A percentile compares a stretch with the other conserved stretches of the same genome.
These are phyloP conservation scores for Nothopassalora personata DNA, from an alignment of 2,329 filamentous ascomycete genomes.

Conservation along the genomic window DNA sequence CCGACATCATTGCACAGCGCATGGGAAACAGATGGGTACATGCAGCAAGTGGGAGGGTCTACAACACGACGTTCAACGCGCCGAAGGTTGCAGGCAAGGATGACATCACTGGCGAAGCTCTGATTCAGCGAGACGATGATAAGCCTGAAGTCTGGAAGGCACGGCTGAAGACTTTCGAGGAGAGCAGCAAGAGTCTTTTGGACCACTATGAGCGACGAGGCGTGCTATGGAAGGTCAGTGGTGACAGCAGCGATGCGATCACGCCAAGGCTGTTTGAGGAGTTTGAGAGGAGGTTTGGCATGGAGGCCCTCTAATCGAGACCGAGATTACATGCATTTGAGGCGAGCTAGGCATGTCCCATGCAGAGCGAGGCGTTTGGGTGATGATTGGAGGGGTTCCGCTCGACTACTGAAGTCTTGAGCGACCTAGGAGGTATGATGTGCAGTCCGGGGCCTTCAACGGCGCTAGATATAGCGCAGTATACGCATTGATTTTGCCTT, in stretches of 20 bases:
- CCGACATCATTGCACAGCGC: constrained; percentile 78
- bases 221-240: constrained; percentile 79
- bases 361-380: too few species aligned
- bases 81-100: constrained; percentile 76
- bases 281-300: constrained; percentile 68
- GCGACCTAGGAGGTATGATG: background rate
- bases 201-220: constrained; percentile 84
- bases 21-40: constrained; percentile 94
- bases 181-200: constrained; percentile 77
- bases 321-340: background rate
- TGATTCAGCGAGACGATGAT: constrained; percentile 81
- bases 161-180: constrained; percentile 75
- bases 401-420: constrained; percentile 10
- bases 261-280: constrained; percentile 80
- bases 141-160: constrained; percentile 78
- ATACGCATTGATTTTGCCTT: background rate
- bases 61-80: constrained; percentile 90
- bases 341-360: too few species aligned
- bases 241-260: constrained; percentile 91
- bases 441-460: background rate
- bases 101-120: constrained; percentile 81
- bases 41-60: constrained; percentile 81
- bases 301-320: constrained; percentile 2
- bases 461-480: background rate
- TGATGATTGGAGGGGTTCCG: constrained; percentile 3